These are phyloP conservation scores for Candida tammaniensis DNA, from an alignment of 805 yeast genomes.

Conservation along the genomic window DNA sequence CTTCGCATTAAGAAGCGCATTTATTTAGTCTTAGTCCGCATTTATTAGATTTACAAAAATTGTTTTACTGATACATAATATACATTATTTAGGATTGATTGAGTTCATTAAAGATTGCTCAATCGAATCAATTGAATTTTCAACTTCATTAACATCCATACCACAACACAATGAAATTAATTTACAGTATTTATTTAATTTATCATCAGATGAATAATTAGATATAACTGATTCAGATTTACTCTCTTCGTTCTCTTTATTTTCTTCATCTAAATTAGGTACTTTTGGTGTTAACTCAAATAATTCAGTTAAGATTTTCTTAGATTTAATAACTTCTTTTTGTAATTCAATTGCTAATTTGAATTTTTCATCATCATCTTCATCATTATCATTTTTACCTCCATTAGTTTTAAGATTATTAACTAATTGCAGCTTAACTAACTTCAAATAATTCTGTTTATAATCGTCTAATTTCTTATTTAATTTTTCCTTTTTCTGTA, in stretches of 20 bases:
- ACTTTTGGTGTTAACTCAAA: conserved; percentile 10
- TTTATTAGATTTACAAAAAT: no score
- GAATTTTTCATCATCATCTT: conserved; percentile 11
- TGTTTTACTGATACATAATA: no score
- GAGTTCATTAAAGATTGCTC: conserved; percentile 36
- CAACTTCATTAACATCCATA: conserved; percentile 39
- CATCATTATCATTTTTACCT: not conserved
- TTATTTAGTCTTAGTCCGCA: not conserved
- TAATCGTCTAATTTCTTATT: conserved; percentile 11
- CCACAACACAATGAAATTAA: conserved; percentile 43
- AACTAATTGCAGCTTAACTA: not conserved
- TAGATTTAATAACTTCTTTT: conserved; percentile 19
- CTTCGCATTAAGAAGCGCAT: not conserved
- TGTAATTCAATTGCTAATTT: conserved; percentile 26
- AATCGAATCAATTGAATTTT: conserved; percentile 39
- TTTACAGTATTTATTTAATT: conserved; percentile 37
- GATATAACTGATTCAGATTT: conserved; percentile 17
- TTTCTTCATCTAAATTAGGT: conserved; percentile 12
- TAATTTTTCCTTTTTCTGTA: conserved; percentile 31
- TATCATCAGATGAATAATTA: conserved; percentile 28
- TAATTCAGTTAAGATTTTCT: conserved; percentile 3
- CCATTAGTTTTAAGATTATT: not conserved
- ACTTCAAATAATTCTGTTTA: conserved; percentile 9
- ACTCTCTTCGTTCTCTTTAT: conserved; percentile 14
- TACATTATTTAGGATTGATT: no score